Conservation (phyloP, 2,329 filamentous ascomycete species). For the Nigrospora oryzae region DNA sequence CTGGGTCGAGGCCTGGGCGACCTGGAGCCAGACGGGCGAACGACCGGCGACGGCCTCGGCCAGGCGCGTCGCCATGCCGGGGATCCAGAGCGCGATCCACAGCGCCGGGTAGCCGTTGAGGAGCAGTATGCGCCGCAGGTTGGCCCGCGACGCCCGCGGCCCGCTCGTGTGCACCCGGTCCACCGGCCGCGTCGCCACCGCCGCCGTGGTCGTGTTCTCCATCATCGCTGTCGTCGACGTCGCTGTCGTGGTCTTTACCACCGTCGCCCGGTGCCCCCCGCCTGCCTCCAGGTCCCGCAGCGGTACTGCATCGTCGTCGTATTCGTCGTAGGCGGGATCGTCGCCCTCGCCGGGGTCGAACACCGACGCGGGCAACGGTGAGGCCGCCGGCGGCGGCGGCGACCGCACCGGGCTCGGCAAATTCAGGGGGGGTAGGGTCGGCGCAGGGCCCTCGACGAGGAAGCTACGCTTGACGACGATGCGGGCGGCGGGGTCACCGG, state of each 20-base stretch:
- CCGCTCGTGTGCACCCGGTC: constrained; percentile 7
- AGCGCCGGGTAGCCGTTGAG: constrained; percentile 27
- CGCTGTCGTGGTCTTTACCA: neutral
- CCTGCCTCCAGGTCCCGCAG: neutral
- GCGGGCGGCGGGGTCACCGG: too few species aligned
- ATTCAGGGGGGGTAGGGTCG: too few species aligned
- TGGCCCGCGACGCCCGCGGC: constrained; percentile 10
- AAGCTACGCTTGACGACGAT: constrained; percentile 1
- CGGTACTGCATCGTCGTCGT: neutral
- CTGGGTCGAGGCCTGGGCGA: constrained; percentile 25
- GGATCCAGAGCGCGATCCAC: constrained; percentile 28
- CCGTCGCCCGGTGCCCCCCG: neutral
- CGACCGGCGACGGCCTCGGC: constrained; percentile 16
- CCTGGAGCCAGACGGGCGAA: constrained; percentile 11
- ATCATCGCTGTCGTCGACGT: neutral
- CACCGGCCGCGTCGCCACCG: constrained; percentile 1
- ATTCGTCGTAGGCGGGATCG: too few species aligned
- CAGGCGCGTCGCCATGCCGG: constrained; percentile 24
- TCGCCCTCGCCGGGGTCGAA: too few species aligned
- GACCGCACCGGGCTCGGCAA: too few species aligned
- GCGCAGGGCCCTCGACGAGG: neutral
- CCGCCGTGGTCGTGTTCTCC: neutral
- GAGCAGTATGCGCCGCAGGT: constrained; percentile 23
- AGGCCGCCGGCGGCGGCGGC: neutral
- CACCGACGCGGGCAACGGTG: neutral